These are phyloP conservation scores for Setaria italica DNA, from an alignment of 202 grass and related monocot genomes.

Conservation along the genomic window DNA sequence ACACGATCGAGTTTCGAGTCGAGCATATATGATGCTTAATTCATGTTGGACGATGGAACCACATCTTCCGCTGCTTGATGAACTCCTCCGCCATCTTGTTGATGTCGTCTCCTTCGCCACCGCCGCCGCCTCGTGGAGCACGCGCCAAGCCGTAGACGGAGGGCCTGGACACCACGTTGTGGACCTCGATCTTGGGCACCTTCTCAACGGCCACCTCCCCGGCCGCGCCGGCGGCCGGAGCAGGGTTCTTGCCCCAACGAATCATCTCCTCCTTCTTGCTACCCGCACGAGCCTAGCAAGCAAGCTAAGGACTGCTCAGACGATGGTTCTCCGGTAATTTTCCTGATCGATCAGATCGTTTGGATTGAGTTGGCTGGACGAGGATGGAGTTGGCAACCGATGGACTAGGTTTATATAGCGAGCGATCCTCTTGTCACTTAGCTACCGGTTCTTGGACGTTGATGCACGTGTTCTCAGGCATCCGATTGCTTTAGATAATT, in stretches of 20 bases:
- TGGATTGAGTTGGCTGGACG: neutral
- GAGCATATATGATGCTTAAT: neutral
- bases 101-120: constrained; percentile 20
- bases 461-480: constrained; percentile 26
- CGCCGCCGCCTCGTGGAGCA: neutral
- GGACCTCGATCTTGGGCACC: constrained; percentile 20
- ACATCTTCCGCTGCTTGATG: constrained; percentile 5
- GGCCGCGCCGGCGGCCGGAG: neutral
- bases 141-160: neutral
- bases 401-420: constrained; percentile 1
- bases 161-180: neutral
- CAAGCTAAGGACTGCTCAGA: neutral
- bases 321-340: neutral
- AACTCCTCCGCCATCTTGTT: constrained; percentile 27
- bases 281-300: neutral
- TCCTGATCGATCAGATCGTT: neutral
- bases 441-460: neutral
- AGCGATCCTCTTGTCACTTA: neutral
- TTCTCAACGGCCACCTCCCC: constrained; percentile 37
- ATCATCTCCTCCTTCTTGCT: neutral
- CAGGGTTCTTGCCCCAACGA: neutral
- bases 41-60: neutral
- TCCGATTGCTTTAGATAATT: neutral
- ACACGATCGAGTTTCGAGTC: too few relatives aligned
- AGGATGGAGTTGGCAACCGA: neutral